These are phyloP conservation scores for Musa troglodytarum DNA, from an alignment of 176 grass and related monocot genomes.

Conservation along the genomic window DNA sequence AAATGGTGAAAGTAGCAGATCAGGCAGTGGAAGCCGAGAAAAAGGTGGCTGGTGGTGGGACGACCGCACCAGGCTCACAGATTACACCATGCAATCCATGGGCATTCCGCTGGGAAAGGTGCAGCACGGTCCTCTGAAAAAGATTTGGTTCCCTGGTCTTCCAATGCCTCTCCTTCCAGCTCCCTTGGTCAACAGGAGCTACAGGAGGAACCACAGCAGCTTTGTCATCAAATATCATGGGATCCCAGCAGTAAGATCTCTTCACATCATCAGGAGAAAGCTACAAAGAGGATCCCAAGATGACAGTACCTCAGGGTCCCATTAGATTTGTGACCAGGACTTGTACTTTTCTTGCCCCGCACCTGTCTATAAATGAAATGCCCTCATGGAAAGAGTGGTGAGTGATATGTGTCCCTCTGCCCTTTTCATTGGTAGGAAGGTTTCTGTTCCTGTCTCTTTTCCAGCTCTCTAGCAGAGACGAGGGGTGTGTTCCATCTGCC, in stretches of 20 bases:
- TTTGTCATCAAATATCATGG: neutral
- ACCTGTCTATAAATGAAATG: neutral
- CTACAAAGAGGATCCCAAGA: neutral
- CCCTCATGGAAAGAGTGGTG: neutral
- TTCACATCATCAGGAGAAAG: neutral
- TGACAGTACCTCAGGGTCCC: neutral
- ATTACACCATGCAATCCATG: neutral
- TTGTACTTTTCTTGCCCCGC: conserved; percentile 1
- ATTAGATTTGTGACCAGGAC: neutral
- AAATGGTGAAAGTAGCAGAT: neutral
- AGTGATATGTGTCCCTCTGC: neutral
- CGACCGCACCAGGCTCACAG: neutral
- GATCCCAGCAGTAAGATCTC: neutral
- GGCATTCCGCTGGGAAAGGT: neutral
- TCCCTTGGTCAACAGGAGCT: neutral
- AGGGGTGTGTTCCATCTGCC: too few species aligned
- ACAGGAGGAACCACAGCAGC: neutral
- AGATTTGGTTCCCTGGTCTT: neutral
- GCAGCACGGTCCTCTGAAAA: neutral
- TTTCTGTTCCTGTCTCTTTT: neutral
- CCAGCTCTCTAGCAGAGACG: neutral
- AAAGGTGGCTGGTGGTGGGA: neutral
- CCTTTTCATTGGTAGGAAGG: neutral
- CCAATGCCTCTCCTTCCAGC: too few species aligned
- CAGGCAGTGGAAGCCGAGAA: neutral